Base-by-base conservation (phyloP, 2,329 filamentous ascomycete genomes). In the Rugonectria rugulosa region DNA sequence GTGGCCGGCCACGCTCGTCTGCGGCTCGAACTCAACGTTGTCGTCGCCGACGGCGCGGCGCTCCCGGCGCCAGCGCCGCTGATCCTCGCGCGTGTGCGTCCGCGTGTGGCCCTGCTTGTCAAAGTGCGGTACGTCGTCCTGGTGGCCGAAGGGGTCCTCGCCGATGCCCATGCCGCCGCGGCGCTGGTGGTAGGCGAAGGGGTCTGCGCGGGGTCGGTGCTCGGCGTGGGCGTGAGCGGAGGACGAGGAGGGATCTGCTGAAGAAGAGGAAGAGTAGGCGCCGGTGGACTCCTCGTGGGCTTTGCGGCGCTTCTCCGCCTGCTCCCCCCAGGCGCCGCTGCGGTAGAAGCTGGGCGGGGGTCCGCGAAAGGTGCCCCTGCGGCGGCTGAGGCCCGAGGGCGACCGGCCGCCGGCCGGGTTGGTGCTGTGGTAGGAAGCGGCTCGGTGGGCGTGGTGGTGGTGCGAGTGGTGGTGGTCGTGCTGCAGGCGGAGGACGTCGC, bases 331-430 rank as follows among this genome's bases (percentile, higher is more conserved):
- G 3, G 90, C 91, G 5, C 92, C 92, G 58, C 83, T 87, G 15
- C 88, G 83, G 74, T 92, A 97, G 77, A 97, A 98, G 61, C 87
- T 91, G 0, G 94, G 93, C 45, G 95, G 93, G 4, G 95, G 94
- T 0, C 94, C 94, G 17, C 84, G 85, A 73, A 96, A 97, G 5
- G 88, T 81, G 2, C 87, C 85, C 3, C 91, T 81, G 20, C 94
- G 84, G 34, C 88, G 84, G 70, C 88, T 92, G 26, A 99, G 78
- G 0, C 95, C 95, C 1, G 86, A 91, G 0, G 95, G 87, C 0
- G 93, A 87, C 1, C 95, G 85, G 1, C 88, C 87, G 46, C 91
- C 91, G 3, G 88, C 88, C 0, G 86, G 89, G 47, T 80, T 89
- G 58, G 76, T 76, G 64, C 80, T 86, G 69, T 81, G 80, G 73